Percentiles rank a stretch among this genome's conserved stretches.
phyloP scores from a whole-genome alignment of 257 asterid species.

The Gardenia jasminoides region DNA sequence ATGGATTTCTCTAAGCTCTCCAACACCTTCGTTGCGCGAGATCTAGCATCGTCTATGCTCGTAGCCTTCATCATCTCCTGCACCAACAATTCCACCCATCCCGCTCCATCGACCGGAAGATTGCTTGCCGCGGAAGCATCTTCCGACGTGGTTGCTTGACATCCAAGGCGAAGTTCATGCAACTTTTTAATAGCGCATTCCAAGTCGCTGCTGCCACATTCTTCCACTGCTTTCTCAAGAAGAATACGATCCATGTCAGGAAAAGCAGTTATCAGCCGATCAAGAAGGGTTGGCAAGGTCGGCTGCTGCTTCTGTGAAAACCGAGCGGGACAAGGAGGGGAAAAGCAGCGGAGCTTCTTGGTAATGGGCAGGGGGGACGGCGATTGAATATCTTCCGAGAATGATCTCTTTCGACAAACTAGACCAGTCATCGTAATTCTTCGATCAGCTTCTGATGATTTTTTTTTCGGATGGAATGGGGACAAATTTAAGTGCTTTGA shows the following conservation, averaged over 20 bases:
- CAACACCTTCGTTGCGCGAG: conserved; percentile 54
- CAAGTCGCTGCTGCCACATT: conserved; percentile 52
- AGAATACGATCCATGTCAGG: conserved; percentile 56
- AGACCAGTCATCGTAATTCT: conserved; percentile 63
- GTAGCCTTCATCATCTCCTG: conserved; percentile 66
- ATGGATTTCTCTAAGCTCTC: conserved; percentile 73
- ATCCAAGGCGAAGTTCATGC: conserved; percentile 43
- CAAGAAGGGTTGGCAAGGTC: conserved; percentile 23
- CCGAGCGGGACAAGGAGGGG: conserved; percentile 51
- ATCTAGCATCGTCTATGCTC: conserved; percentile 72
- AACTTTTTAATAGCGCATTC: conserved; percentile 53
- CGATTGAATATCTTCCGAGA: conserved; percentile 65
- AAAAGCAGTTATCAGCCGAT: conserved; percentile 53
- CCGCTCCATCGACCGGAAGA: conserved; percentile 60
- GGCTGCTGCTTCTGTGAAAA: conserved; percentile 37
- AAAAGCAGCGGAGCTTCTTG: conserved; percentile 60
- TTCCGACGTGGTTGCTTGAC: conserved; percentile 1
- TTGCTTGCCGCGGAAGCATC: conserved; percentile 37
- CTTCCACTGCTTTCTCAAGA: conserved; percentile 56
- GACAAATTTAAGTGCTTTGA: too few relatives aligned
- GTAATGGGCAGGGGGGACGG: conserved; percentile 55
- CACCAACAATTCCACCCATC: conserved; percentile 77
- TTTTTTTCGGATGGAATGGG: too few relatives aligned
- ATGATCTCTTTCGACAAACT: conserved; percentile 80
- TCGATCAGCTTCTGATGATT: neutral